phyloP scores from a whole-genome alignment of 495 filamentous ascomycete species.

The Glutinoglossum americanum region DNA sequence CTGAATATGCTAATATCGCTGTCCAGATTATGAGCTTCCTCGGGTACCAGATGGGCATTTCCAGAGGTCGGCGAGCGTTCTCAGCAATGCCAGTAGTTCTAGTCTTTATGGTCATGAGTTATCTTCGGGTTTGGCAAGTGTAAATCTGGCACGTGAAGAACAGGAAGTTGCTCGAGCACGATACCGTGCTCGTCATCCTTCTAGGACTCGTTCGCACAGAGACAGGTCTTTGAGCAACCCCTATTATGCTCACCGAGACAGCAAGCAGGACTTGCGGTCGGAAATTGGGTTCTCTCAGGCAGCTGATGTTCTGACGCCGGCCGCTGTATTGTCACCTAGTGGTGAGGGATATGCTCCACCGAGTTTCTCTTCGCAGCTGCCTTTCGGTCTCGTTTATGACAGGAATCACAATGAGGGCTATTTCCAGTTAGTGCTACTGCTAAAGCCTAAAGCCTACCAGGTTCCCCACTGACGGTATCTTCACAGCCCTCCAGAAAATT shows the following conservation, averaged over 20 bases:
- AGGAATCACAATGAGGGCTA: not conserved
- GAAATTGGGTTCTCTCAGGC: not conserved
- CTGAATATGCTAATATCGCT: not conserved
- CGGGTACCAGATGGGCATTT: not conserved
- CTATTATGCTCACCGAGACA: not conserved
- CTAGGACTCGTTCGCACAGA: not conserved
- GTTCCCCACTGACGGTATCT: not conserved
- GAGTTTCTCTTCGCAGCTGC: not conserved
- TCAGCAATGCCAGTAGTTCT: not conserved
- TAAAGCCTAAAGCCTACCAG: not conserved
- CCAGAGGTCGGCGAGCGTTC: not conserved
- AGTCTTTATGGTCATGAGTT: not conserved
- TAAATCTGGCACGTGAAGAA: not conserved
- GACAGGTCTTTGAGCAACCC: not conserved
- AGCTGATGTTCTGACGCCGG: not conserved
- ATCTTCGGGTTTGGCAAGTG: not conserved
- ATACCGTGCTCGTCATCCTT: not conserved
- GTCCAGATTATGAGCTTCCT: not conserved
- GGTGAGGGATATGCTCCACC: not conserved
- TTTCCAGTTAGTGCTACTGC: not conserved
- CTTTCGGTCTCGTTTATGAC: not conserved
- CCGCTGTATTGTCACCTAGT: not conserved
- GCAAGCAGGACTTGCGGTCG: not conserved
- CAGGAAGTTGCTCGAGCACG: not conserved
- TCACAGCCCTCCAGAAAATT: not conserved